Base-by-base conservation (phyloP, 23 red algal species). In the Pyropia yezoensis region DNA sequence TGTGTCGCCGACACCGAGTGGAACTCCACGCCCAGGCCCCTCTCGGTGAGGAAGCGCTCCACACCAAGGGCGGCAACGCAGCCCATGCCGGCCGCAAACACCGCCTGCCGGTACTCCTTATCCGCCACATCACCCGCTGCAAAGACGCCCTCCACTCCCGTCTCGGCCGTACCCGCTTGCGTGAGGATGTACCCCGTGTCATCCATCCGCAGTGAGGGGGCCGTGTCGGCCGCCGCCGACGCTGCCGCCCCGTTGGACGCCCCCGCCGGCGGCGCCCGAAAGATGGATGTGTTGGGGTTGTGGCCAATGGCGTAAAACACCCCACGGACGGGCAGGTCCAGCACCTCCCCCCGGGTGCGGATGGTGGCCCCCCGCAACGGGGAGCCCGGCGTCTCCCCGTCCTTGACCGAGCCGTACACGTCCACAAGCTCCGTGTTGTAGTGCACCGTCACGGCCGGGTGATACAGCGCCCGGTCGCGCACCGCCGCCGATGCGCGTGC, bases 251-350 rank as follows among this genome's bases (percentile, higher is more conserved):
- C 29, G 11, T 61, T 29, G 29, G 57, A 6, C 29, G 24, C 12
- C 57, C 29, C 24, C 39, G 7, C 39, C 39, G 11, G 39, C 39
- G 39, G 7, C 4, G 73, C 68, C 33, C 79, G 57, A 15, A 96
- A 62, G 50, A 96, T 89, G 1, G 56, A 45, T 45, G 91, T 96
- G 27, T 80, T 82, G 2, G 91, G 91, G 1, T 45, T 63, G 62
- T 96, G 91, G 22, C 91, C 91, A 33, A 96, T 85, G 18, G 91
- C 91, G 61, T 84, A 96, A 50, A 96, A 96, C 50, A 96, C 39
- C 14, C 91, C 91, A 29, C 68, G 65, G 54, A 84, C 75, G 16
- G 29, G 45, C 34, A 96, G 29, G 4, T 34, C 22, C 39, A 47
- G 39, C 15, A 59, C 57, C 54, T 83, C 78, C 49, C 67, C 29